A percentile compares a stretch with the other conserved stretches of the same genome.
Conservation (phyloP, 768 basidiomycete species). For the Astraeus odoratus region DNA sequence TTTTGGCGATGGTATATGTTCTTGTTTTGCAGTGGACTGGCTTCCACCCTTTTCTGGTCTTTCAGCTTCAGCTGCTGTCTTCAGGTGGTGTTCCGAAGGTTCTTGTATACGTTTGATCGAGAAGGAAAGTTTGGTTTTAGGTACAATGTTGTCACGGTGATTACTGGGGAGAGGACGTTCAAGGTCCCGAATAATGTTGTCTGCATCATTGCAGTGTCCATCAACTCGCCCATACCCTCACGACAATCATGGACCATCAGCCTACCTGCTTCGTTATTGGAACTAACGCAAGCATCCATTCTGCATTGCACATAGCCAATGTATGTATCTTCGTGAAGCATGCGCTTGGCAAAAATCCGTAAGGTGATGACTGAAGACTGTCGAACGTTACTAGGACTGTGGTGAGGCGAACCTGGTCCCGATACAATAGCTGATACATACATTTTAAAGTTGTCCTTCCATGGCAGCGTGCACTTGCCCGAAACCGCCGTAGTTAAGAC, state of each 20-base stretch:
- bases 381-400: constrained; percentile 2
- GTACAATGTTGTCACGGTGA: neutral
- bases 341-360: constrained; percentile 5
- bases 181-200: neutral
- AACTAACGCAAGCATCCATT: neutral
- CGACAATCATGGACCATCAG: neutral
- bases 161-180: neutral
- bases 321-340: constrained; percentile 1
- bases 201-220: neutral
- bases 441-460: constrained; percentile 3
- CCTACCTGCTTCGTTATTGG: neutral
- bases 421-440: neutral
- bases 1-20: no score
- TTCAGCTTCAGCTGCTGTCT: no score
- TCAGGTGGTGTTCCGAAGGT: no score
- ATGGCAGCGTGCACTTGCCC: constrained; percentile 2
- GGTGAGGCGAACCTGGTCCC: neutral
- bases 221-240: no score
- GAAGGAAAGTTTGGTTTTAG: neutral
- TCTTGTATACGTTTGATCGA: neutral
- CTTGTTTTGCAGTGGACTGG: no score
- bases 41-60: no score
- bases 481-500: neutral
- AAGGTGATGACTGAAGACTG: constrained; percentile 3
- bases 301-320: constrained; percentile 3